Base-by-base conservation (phyloP, 169 alveolate genomes). In the Plasmodium coatneyi region DNA sequence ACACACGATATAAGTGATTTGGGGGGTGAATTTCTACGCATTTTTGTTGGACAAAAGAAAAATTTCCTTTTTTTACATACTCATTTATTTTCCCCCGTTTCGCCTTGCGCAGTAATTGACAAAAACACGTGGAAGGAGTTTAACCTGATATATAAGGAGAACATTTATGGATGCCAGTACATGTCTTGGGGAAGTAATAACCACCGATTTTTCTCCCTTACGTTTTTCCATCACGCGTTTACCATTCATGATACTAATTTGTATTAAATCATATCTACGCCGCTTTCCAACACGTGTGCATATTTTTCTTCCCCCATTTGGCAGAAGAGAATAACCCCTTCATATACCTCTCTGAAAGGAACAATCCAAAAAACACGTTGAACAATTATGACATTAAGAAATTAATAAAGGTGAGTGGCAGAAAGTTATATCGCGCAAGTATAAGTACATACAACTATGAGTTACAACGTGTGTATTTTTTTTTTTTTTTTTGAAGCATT, bases 141-240 rank as follows among this genome's bases (percentile, higher is more conserved):
- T 46, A 87, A 87, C 32, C 71, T 87, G 80, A 87, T 71, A 78
- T 78, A 56, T 60, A 87, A 76, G 71, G 93, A 87, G 46, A 87
- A 87, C 30, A 78, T 54, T 54, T 87, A 87, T 46, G 93, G 93
- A 28, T 87, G 93, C 30, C 93, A 87, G 74, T 78, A 87, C 34
- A 87, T 87, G 81, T 60, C 87, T 4, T 87, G 93, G 93, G 93
- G 93, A 71, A 79, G 93, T 87, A 87, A 78, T 71, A n/a, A 36
- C 36, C 36, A n/a, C 79, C 19, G 28, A 14, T 54, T 30, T 34
- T 28, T 28, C 41, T 76, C 71, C 22, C 6, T n/a, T 32, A 9
- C 54, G 25, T 56, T 56, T 74, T 56, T 56, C 30, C 16, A 43
- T 6, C 52, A 43, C 52, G 52, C 52, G 16, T 43, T 43, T 43